Evolutionary conservation across 371 early-diverging fungal species (phyloP).

Genomic region (Apophysomyces sp.): DNA sequence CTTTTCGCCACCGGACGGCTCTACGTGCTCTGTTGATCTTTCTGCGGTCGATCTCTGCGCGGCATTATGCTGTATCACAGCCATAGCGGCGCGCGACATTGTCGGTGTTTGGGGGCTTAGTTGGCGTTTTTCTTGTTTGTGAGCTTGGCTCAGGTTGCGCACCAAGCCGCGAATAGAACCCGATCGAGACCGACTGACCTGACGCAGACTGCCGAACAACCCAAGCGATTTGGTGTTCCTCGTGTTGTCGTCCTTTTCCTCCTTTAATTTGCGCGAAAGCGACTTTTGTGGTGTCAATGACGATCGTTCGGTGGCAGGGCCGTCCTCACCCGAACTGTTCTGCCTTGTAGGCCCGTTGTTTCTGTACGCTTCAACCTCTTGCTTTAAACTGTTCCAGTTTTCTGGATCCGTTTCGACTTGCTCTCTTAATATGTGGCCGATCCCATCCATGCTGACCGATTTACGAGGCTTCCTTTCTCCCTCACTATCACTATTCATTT

Average conservation of each 20-base stretch:
- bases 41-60: neutral
- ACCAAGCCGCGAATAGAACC: slow-evolving; percentile 17
- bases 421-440: neutral
- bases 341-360: neutral
- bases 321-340: neutral
- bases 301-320: neutral
- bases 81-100: slow-evolving; percentile 20
- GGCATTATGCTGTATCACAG: slow-evolving; percentile 14
- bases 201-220: slow-evolving; percentile 26
- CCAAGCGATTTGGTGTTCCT: slow-evolving; percentile 10
- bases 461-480: neutral
- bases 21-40: neutral
- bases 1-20: neutral
- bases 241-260: neutral
- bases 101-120: neutral
- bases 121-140: slow-evolving; percentile 6
- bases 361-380: neutral
- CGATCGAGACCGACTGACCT: slow-evolving; percentile 21
- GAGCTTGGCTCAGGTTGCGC: slow-evolving; percentile 19
- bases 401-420: neutral
- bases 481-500: neutral
- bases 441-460: slow-evolving; percentile 1
- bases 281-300: neutral
- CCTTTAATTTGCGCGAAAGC: neutral
- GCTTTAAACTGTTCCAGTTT: neutral